Evolutionary conservation across 768 basidiomycete genomes (phyloP).

Genomic region (Boletus sensibilis): DNA sequence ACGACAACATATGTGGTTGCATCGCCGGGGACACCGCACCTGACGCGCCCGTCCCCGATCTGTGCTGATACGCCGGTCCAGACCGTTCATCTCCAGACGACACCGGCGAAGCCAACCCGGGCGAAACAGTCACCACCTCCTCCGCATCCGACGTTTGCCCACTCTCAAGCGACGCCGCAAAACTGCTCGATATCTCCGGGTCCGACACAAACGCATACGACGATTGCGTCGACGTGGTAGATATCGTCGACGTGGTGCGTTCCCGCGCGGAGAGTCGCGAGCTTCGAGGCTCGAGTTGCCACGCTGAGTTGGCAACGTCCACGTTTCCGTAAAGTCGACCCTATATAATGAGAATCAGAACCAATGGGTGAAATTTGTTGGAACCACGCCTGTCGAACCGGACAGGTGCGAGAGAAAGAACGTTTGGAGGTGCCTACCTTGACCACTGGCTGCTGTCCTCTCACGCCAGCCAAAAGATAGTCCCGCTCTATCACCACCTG

Average conservation of each 20-base stretch:
- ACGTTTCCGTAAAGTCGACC: constrained; percentile 72
- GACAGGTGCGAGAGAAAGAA: constrained; percentile 3
- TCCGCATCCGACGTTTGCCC: constrained; percentile 71
- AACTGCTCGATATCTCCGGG: constrained; percentile 80
- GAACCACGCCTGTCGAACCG: background rate
- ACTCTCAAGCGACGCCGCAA: constrained; percentile 78
- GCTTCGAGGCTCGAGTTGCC: constrained; percentile 76
- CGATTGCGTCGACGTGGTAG: constrained; percentile 74
- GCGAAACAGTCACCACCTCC: constrained; percentile 53
- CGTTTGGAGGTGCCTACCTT: constrained; percentile 49
- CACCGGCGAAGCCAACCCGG: constrained; percentile 61
- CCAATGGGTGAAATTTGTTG: background rate
- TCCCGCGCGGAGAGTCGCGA: constrained; percentile 55
- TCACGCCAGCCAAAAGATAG: constrained; percentile 70
- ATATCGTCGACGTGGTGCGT: constrained; percentile 72
- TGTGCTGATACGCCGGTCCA: constrained; percentile 15
- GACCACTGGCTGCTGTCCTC: constrained; percentile 65
- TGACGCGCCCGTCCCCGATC: constrained; percentile 38
- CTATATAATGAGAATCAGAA: constrained; percentile 35
- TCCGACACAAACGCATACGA: constrained; percentile 85
- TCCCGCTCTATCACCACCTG: constrained; percentile 74
- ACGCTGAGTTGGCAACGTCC: constrained; percentile 63
- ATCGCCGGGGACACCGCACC: constrained; percentile 59
- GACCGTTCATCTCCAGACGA: constrained; percentile 55
- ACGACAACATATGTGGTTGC: constrained; percentile 58